Percentiles rank a stretch among this genome's conserved stretches.
Evolutionary conservation across 495 filamentous ascomycete species (phyloP).

Genomic region (Glutinoglossum americanum): DNA sequence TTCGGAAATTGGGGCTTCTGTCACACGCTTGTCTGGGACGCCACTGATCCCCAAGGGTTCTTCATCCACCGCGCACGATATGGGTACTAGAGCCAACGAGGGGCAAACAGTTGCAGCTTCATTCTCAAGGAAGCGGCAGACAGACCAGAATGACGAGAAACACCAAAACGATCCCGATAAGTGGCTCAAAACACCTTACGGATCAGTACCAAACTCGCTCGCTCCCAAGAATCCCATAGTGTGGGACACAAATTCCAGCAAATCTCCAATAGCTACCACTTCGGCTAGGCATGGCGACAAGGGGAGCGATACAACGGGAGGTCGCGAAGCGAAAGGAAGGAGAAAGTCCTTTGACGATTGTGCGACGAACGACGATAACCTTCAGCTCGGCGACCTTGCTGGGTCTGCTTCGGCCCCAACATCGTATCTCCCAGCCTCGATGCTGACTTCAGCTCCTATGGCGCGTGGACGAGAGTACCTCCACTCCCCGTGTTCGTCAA

Average conservation of each 20-base stretch:
- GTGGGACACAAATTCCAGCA: background rate
- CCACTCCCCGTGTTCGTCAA: background rate
- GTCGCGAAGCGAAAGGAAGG: background rate
- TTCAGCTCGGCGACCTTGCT: background rate
- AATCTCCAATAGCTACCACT: background rate
- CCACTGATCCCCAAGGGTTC: background rate
- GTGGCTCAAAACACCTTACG: background rate
- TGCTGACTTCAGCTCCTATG: background rate
- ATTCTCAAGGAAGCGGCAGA: background rate
- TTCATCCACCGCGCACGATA: background rate
- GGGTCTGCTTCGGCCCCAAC: background rate
- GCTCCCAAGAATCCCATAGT: background rate
- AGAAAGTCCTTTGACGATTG: background rate
- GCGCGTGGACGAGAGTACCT: background rate
- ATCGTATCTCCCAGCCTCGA: background rate
- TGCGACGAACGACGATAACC: background rate
- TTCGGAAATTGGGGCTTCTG: background rate
- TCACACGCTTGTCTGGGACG: background rate
- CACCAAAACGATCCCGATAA: background rate
- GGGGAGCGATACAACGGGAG: background rate
- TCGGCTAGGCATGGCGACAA: background rate
- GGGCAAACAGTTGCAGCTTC: background rate
- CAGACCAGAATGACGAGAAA: background rate
- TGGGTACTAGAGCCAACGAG: background rate
- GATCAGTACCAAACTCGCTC: background rate